Evolutionary conservation across 2,329 filamentous ascomycete genomes (phyloP).

Genomic region (Xylaria sp.): DNA sequence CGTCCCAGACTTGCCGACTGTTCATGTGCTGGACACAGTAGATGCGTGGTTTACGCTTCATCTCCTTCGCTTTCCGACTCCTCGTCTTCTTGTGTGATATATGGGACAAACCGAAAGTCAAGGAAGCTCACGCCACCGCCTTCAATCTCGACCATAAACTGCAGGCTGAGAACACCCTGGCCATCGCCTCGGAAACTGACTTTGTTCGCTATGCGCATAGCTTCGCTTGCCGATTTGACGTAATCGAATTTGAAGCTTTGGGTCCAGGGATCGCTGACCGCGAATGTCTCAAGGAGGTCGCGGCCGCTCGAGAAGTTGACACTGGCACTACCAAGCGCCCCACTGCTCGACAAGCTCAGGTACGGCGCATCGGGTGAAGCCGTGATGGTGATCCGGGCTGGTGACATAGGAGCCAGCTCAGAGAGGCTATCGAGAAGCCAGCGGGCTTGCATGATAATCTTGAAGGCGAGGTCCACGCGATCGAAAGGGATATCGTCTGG

Average conservation of each 20-base stretch:
- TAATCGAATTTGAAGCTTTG: slow-evolving; percentile 87
- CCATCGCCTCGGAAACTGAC: slow-evolving; percentile 87
- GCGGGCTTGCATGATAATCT: slow-evolving; percentile 88
- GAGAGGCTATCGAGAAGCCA: slow-evolving; percentile 73
- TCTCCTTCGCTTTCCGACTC: slow-evolving; percentile 48
- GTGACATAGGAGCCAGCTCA: slow-evolving; percentile 72
- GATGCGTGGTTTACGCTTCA: slow-evolving; percentile 26
- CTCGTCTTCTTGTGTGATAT: slow-evolving; percentile 63
- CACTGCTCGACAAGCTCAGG: slow-evolving; percentile 71
- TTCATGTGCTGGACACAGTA: not conserved
- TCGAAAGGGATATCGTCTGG: slow-evolving; percentile 87
- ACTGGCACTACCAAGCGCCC: slow-evolving; percentile 62
- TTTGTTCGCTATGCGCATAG: slow-evolving; percentile 92
- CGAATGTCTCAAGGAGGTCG: slow-evolving; percentile 75
- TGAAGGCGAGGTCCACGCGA: slow-evolving; percentile 77
- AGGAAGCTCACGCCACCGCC: slow-evolving; percentile 71
- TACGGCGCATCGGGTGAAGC: slow-evolving; percentile 67
- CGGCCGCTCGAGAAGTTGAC: slow-evolving; percentile 68
- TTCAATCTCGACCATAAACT: slow-evolving; percentile 94
- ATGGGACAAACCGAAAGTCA: slow-evolving; percentile 81
- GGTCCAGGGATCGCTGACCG: slow-evolving; percentile 60
- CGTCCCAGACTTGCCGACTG: no score
- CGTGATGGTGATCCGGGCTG: slow-evolving; percentile 69
- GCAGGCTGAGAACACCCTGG: slow-evolving; percentile 88
- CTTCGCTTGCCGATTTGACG: slow-evolving; percentile 80